Base-by-base conservation (phyloP, 177 flowering plant genomes). In the Tripterygium wilfordii region DNA sequence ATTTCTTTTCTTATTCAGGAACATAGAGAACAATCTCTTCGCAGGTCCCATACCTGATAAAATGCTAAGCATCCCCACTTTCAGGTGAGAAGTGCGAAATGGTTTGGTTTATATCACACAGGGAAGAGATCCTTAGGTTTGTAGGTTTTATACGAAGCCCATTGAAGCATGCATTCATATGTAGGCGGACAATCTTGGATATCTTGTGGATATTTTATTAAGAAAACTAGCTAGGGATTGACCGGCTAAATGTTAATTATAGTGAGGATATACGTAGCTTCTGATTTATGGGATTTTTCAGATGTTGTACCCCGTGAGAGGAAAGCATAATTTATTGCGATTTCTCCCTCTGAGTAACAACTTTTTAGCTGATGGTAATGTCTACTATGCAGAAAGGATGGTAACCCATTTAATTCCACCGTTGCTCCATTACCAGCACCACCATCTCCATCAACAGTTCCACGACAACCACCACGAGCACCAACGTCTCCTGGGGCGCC, bases 1-100 rank as follows among this genome's bases (percentile, higher is more conserved):
- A 21, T 47, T 25, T 41, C 28, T 15, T 24, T 19, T 54, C 25
- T 43, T 48, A 12, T 37, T 40, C 80, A 92, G 98, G 77, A 72
- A 92, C 60, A 46, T 91, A 39, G 88, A 79, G 66, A 83, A 91
- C 36, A 91, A 91, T 63, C 57, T 61, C 25, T 91, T 91, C 64
- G 68, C 76, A 45, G 98, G 98, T 26, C 78, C 95, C 10, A 78
- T 91, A 66, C 98, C 98, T 21, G 67, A 51, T 23, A 83, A 77
- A 59, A 35, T 91, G 72, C 56, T 77, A 37, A 58, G 41, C 47
- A 88, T 92, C 51, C 91, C 96, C 24, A 70, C 42, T 67, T 84
- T 92, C 75, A 82, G 62, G 98, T 91, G 45, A 82, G 75, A 44
- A 9, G 51, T 27, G 0, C 20, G 18, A n/a, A 42, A 6, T n/a